Percentiles rank a stretch among this genome's conserved stretches.
Evolutionary conservation across 257 asterid genomes (phyloP).

Genomic region (Penstemon barbatus): DNA sequence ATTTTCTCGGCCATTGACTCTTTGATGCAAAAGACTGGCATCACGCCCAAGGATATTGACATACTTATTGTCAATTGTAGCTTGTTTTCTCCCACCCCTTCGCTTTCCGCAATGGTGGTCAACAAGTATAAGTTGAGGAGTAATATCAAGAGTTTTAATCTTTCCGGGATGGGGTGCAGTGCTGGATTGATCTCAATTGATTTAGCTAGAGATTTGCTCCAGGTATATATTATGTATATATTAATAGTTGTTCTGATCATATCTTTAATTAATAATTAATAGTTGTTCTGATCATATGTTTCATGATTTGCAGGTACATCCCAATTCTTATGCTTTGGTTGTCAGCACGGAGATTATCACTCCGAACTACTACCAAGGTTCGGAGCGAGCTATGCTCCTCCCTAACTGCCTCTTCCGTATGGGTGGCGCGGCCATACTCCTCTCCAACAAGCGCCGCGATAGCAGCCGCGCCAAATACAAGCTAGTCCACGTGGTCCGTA

Average conservation of each 20-base stretch:
- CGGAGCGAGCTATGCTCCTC: slow-evolving; percentile 88
- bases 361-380: slow-evolving; percentile 76
- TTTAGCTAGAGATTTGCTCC: slow-evolving; percentile 73
- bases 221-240: slow-evolving; percentile 29
- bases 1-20: slow-evolving; percentile 69
- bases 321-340: slow-evolving; percentile 63
- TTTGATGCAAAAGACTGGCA: slow-evolving; percentile 52
- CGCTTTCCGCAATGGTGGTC: slow-evolving; percentile 79
- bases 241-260: no score
- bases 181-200: slow-evolving; percentile 83
- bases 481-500: slow-evolving; percentile 75
- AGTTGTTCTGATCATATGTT: no score
- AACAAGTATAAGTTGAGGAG: slow-evolving; percentile 75
- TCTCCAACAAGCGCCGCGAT: slow-evolving; percentile 69
- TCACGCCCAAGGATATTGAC: slow-evolving; percentile 71
- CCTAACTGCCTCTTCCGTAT: slow-evolving; percentile 80
- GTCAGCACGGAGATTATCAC: slow-evolving; percentile 79
- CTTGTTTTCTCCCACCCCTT: slow-evolving; percentile 82
- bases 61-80: slow-evolving; percentile 77
- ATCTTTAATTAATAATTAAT: no score
- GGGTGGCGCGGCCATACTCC: slow-evolving; percentile 82
- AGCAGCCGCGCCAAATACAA: slow-evolving; percentile 59
- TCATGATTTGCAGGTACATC: slow-evolving; percentile 9
- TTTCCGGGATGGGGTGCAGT: slow-evolving; percentile 92
- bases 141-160: slow-evolving; percentile 62